Evolutionary conservation across 805 yeast species (phyloP).

Genomic region (Saccharomyces kudriavzevii): DNA sequence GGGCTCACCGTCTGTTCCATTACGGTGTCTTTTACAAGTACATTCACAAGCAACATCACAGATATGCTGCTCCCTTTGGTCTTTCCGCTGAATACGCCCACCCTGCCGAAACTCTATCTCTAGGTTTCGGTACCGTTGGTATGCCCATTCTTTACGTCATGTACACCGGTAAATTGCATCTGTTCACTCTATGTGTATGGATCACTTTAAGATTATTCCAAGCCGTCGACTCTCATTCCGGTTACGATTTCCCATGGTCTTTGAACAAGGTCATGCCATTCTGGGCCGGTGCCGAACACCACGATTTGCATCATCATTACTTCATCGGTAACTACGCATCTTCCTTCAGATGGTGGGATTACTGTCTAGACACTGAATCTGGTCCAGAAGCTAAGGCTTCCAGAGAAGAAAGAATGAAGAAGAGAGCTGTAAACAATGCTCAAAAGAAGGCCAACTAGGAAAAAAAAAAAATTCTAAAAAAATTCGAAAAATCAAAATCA

Average conservation of each 20-base stretch:
- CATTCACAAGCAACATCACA: conserved; percentile 95
- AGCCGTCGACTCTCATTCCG: conserved; percentile 97
- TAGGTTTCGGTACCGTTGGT: conserved; percentile 95
- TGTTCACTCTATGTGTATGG: conserved; percentile 87
- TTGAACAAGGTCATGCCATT: conserved; percentile 85
- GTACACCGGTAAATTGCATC: conserved; percentile 67
- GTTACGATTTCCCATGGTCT: conserved; percentile 97
- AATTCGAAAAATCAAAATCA: background rate
- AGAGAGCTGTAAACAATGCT: conserved; percentile 43
- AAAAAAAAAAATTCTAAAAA: background rate
- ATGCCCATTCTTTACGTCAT: conserved; percentile 81
- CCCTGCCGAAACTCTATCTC: conserved; percentile 81
- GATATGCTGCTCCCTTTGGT: conserved; percentile 97
- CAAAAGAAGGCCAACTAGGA: conserved; percentile 19
- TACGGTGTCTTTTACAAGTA: conserved; percentile 81
- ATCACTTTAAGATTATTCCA: conserved; percentile 81
- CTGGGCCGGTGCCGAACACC: conserved; percentile 99
- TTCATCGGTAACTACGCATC: conserved; percentile 94
- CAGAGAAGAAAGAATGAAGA: conserved; percentile 59
- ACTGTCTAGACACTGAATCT: conserved; percentile 77
- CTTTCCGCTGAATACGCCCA: conserved; percentile 96
- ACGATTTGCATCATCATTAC: conserved; percentile 93
- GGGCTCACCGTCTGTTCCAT: conserved; percentile 88
- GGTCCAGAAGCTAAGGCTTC: conserved; percentile 70
- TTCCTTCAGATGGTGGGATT: conserved; percentile 95